Base-by-base conservation (phyloP, 148 eudicot species). In the Cornus florida region DNA sequence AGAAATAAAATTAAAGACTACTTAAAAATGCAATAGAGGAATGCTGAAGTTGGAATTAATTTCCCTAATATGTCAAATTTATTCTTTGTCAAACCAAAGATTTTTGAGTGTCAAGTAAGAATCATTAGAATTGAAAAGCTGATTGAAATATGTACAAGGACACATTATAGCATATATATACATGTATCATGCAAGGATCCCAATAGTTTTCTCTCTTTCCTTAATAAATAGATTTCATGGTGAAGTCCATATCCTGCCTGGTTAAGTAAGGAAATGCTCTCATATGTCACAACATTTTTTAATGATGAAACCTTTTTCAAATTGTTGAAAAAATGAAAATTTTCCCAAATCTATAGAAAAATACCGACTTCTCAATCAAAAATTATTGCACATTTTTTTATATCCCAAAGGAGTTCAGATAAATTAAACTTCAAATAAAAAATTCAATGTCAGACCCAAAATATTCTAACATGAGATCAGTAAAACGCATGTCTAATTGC, bases 371-470 rank as follows among this genome's bases (percentile, higher is more conserved):
- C 28, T 28, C 28, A 28, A 28, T 28, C 28, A 28, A 4, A 62
- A 57, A 19, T 10, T 2, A 56, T 2, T 39, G 19, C 23, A 32
- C 22, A 59, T 46, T 75, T 39, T 24, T 56, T 28, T 8, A 38
- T 28, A 33, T 6, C 5, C 32, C 28, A 77, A 65, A 13, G 56
- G 53, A 24, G 56, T 6, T 32, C 16, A 33, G 46, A 57, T 13
- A 64, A 0, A 38, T 22, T 20, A 65, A 22, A 28, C 28, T 28
- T 24, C 59, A 7, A 48, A 10, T 17, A 46, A 65, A 11, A 75
- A 75, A 59, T 10, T 32, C 70, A 70, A 32, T n/a, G 11, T 53
- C 53, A 75, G 73, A 79, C 17, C 53, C 28, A 69, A 71, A 77
- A 68, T 68, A 32, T 0, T 16, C 20, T 46, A 33, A 77, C 16